phyloP scores from a whole-genome alignment of 352 stramenopile species.

The Globisporangium paddicum region DNA sequence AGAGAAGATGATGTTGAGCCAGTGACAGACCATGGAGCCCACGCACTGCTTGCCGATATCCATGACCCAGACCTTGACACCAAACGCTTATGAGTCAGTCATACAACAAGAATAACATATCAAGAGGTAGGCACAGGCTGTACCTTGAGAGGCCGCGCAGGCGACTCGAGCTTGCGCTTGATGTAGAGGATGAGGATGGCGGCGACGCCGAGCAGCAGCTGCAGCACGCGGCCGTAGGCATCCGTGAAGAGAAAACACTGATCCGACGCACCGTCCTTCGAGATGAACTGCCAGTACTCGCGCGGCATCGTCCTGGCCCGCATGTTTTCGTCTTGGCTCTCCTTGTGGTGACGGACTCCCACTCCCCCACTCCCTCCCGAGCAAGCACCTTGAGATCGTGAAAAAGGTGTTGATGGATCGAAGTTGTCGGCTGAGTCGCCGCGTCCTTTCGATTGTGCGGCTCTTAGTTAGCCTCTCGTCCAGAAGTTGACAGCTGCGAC shows the following conservation, averaged over 20 bases:
- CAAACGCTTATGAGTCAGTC: background rate
- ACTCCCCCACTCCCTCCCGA: background rate
- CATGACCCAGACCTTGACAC: slow-evolving; percentile 44
- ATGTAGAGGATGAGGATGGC: slow-evolving; percentile 66
- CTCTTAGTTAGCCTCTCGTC: background rate
- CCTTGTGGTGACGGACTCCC: too few species aligned
- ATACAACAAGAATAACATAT: too few species aligned
- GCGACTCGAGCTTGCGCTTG: slow-evolving; percentile 74
- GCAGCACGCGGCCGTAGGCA: slow-evolving; percentile 49
- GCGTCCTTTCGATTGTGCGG: slow-evolving; percentile 3
- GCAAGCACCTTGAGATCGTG: background rate
- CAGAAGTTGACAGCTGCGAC: too few species aligned
- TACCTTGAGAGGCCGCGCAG: slow-evolving; percentile 55
- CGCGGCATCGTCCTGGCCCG: background rate
- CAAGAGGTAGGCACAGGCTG: background rate
- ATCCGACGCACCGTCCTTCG: slow-evolving; percentile 21
- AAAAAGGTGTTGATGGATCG: background rate
- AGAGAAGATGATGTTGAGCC: slow-evolving; percentile 54
- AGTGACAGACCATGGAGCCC: slow-evolving; percentile 55
- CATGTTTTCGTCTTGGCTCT: slow-evolving; percentile 1
- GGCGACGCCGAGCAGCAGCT: slow-evolving; percentile 43
- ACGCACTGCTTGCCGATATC: slow-evolving; percentile 71
- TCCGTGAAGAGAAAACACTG: slow-evolving; percentile 72
- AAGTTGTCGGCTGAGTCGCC: background rate
- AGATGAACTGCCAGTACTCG: slow-evolving; percentile 16